Percentiles rank a stretch among this genome's conserved stretches.
phyloP scores from a whole-genome alignment of 208 protist species.

The Trypanosoma cruzi region DNA sequence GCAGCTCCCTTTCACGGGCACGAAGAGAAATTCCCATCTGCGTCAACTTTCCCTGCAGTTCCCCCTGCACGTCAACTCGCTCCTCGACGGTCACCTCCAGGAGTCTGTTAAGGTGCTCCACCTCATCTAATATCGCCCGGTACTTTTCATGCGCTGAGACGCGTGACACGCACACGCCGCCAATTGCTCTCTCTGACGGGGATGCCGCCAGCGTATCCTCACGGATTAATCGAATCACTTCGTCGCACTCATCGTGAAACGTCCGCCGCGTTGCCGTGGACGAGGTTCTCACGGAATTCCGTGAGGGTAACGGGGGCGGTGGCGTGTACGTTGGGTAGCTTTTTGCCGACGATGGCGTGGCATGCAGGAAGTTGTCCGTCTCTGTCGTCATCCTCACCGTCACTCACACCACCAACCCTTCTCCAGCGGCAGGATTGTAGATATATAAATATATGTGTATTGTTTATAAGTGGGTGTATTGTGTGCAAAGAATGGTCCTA shows the following conservation, averaged over 20 bases:
- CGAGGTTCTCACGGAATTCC: background rate
- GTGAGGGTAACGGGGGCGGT: background rate
- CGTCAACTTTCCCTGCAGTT: constrained; percentile 6
- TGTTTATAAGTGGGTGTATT: too few species aligned
- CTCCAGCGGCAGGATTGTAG: background rate
- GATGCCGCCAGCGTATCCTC: background rate
- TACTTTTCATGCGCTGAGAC: constrained; percentile 18
- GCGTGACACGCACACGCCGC: background rate
- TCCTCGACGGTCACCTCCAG: constrained; percentile 18
- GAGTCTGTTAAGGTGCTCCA: constrained; percentile 19
- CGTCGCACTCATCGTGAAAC: constrained; percentile 19
- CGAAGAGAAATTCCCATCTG: background rate
- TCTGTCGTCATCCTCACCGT: background rate
- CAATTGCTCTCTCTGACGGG: background rate
- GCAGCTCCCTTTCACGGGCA: background rate
- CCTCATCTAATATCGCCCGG: constrained; percentile 21
- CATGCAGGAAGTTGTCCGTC: background rate
- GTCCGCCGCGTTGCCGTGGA: background rate
- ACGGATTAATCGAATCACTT: constrained; percentile 4
- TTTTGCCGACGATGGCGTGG: constrained; percentile 10
- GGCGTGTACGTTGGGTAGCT: constrained; percentile 14
- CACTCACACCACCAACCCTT: too few species aligned
- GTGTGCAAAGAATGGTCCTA: background rate
- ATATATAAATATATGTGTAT: constrained; percentile 2
- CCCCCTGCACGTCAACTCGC: constrained; percentile 4